Percentiles rank a stretch among this genome's conserved stretches.
These are phyloP conservation scores for Quercus wislizeni DNA, from an alignment of 306 rosid genomes.

Conservation along the genomic window DNA sequence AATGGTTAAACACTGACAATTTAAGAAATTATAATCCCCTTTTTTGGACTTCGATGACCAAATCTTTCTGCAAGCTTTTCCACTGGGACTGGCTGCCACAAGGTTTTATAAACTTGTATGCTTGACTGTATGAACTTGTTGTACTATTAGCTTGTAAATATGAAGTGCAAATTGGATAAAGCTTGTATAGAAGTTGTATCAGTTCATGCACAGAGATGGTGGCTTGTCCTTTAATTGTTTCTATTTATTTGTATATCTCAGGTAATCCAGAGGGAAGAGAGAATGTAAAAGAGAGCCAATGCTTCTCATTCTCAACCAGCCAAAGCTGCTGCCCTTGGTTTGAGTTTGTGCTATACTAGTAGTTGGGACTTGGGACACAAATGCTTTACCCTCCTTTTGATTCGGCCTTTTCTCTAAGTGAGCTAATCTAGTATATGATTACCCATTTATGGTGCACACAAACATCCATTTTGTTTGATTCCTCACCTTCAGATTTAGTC, in stretches of 20 bases:
- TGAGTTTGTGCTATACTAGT: neutral
- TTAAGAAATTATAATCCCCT: neutral
- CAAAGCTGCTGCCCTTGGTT: neutral
- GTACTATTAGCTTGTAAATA: slow-evolving; percentile 18
- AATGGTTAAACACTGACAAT: neutral
- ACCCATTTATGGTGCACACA: neutral
- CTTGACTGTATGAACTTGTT: neutral
- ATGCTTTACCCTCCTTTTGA: neutral
- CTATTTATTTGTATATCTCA: neutral
- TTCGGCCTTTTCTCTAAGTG: neutral
- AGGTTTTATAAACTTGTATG: neutral
- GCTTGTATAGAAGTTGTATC: slow-evolving; percentile 15
- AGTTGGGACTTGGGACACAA: neutral
- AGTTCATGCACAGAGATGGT: neutral
- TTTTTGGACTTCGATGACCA: neutral
- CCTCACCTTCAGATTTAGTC: neutral
- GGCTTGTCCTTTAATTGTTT: neutral
- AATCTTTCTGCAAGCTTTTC: neutral
- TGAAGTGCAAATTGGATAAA: slow-evolving; percentile 1
- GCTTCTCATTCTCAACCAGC: no score
- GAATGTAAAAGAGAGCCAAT: neutral
- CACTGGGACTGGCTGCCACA: slow-evolving; percentile 1
- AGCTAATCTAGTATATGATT: neutral
- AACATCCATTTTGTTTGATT: neutral
- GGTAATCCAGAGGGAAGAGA: neutral